Evolutionary conservation across 2,329 filamentous ascomycete species (phyloP), one percentile per base, ranked within the genome.

Genomic region (Epichloe sibirici): DNA sequence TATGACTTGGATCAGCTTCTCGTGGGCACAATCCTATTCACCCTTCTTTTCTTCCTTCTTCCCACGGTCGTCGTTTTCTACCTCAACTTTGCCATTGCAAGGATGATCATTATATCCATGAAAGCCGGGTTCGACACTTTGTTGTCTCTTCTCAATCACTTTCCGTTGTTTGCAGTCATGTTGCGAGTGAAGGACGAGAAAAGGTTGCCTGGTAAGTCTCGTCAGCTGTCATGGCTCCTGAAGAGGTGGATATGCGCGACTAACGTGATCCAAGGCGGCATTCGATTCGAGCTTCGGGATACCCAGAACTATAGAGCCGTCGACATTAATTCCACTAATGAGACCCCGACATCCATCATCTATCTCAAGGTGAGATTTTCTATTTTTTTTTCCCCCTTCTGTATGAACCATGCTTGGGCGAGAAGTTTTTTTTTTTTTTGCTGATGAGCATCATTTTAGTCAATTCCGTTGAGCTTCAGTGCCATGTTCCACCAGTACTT

Each of bases 401-500:
- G n/a, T 7, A 2, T 12, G 15, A 23, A 8, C 4, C 23, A 25
- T n/a, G 34, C 31, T 9, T 35, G n/a, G 17, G 1, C n/a, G 9
- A 21, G 17, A n/a, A 37, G n/a, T 47, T 39, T 12, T n/a, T 23
- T 48, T 25, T 9, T 25, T 47, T 17, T 15, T 17, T 17, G 35
- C 50, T 49, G 9, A 56, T 38, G 28, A 37, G 31, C n/a, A n/a
- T 31, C n/a, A 3, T 7, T 47, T 13, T 51, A 93, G 84, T 91
- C 91, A 3, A 86, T 95, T 6, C 91, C 93, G 2, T 79, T 98
- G 6, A 83, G 88, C 3, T 87, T 97, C 59, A 80, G 84, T n/a
- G 88, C 87, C 61, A 97, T 97, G 82, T 97, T 98, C 69, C 82
- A 94, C 55, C 90, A 97, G 63, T 98, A 98, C 70, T 95, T 94